These are phyloP conservation scores for Cardiospermum halicacabum DNA, from an alignment of 345 rosid species.

Conservation along the genomic window DNA sequence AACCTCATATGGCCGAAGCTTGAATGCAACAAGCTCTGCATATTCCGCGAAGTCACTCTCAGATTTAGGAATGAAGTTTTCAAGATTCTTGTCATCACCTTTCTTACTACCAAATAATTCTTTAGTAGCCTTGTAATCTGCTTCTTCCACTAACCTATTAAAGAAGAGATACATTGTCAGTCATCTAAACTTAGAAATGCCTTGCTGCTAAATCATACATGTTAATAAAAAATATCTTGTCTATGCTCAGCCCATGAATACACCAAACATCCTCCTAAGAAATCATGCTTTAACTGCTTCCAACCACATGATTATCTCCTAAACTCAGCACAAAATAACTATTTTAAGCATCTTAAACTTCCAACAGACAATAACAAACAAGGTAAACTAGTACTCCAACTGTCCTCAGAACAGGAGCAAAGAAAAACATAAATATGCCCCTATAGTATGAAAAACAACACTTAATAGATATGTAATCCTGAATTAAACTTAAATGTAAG, in stretches of 20 bases:
- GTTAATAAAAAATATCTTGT: too few species aligned
- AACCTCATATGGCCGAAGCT: constrained; percentile 74
- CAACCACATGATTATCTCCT: background rate
- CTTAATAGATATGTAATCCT: too few species aligned
- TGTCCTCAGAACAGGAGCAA: too few species aligned
- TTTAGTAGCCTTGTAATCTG: constrained; percentile 66
- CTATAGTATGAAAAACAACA: too few species aligned
- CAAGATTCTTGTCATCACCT: constrained; percentile 55
- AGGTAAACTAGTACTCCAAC: too few species aligned
- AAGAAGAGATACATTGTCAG: constrained; percentile 8
- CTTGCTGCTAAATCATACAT: background rate
- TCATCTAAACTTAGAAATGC: too few species aligned
- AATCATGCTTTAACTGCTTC: background rate
- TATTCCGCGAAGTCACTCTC: constrained; percentile 87
- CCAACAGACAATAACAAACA: background rate
- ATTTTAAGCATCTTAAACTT: background rate
- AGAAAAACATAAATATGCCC: too few species aligned
- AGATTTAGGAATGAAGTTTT: constrained; percentile 84
- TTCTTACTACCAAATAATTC: constrained; percentile 65
- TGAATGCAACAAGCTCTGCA: constrained; percentile 80
- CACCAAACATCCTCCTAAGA: background rate
- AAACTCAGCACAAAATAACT: background rate
- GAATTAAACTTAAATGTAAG: background rate
- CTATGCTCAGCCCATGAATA: background rate
- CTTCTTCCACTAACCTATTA: constrained; percentile 87